Evolutionary conservation across 768 basidiomycete species (phyloP).

Genomic region (Termitomyces sp.): DNA sequence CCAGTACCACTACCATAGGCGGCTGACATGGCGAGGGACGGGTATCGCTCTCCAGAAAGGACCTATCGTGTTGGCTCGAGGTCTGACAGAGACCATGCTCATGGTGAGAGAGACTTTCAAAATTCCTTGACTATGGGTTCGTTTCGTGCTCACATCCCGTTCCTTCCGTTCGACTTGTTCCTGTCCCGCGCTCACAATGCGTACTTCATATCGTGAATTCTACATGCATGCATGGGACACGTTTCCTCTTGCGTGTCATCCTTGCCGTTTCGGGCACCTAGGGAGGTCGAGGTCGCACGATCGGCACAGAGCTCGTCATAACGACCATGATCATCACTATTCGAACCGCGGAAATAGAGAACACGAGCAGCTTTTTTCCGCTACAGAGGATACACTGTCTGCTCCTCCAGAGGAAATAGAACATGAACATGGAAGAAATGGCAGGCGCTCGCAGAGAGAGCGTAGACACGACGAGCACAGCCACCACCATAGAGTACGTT

Average conservation of each 20-base stretch:
- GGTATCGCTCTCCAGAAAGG: slow-evolving; percentile 3
- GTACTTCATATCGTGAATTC: background rate
- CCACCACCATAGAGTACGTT: background rate
- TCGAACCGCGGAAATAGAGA: background rate
- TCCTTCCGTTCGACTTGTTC: background rate
- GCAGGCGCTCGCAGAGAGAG: background rate
- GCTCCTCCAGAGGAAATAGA: slow-evolving; percentile 1
- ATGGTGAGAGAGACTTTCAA: slow-evolving; percentile 13
- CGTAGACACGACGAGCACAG: background rate
- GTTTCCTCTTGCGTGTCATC: background rate
- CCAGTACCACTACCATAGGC: background rate
- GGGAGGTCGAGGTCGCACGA: slow-evolving; percentile 5
- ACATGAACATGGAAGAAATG: background rate
- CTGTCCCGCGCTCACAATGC: background rate
- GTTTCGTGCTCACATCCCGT: slow-evolving; percentile 7
- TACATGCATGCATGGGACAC: background rate
- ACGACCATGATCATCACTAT: background rate
- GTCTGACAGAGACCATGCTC: background rate
- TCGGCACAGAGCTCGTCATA: background rate
- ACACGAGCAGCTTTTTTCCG: background rate
- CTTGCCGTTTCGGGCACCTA: background rate
- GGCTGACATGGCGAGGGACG: slow-evolving; percentile 9
- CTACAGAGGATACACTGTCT: background rate
- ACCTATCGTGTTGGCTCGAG: background rate
- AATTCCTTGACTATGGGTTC: background rate